phyloP scores from a whole-genome alignment of 2,329 filamentous ascomycete genomes.

The Thermomyces lanuginosus region DNA sequence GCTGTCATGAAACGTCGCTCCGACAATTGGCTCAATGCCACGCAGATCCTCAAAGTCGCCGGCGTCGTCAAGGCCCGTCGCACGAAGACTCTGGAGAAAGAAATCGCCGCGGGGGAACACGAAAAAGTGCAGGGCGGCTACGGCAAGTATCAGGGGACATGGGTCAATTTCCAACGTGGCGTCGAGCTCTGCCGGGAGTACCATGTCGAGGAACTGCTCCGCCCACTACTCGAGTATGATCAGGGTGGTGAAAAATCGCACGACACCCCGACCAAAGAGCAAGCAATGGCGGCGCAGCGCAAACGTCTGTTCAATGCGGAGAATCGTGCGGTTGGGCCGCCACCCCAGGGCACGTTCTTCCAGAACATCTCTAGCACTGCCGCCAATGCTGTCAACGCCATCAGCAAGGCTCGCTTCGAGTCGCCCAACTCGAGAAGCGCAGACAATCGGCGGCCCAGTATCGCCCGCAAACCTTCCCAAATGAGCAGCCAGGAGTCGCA shows the following conservation, averaged over 20 bases:
- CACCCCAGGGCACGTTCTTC: slow-evolving; percentile 74
- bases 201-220: slow-evolving; percentile 35
- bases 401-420: slow-evolving; percentile 90
- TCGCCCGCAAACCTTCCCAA: slow-evolving; percentile 55
- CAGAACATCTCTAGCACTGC: slow-evolving; percentile 91
- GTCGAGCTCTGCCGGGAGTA: slow-evolving; percentile 76
- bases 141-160: slow-evolving; percentile 97
- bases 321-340: slow-evolving; percentile 45
- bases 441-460: slow-evolving; percentile 48
- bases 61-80: slow-evolving; percentile 95
- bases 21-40: slow-evolving; percentile 95
- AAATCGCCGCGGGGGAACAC: slow-evolving; percentile 88
- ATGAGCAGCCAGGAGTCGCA: slow-evolving; percentile 46
- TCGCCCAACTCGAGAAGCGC: slow-evolving; percentile 58
- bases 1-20: slow-evolving; percentile 91
- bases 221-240: slow-evolving; percentile 35
- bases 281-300: slow-evolving; percentile 88
- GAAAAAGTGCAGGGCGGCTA: slow-evolving; percentile 98
- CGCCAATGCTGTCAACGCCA: slow-evolving; percentile 82
- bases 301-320: slow-evolving; percentile 85
- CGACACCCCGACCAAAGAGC: slow-evolving; percentile 94
- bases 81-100: slow-evolving; percentile 94
- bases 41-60: slow-evolving; percentile 93
- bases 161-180: slow-evolving; percentile 88
- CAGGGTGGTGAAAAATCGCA: slow-evolving; percentile 46